Conservation (phyloP, 2,329 filamentous ascomycete genomes). For the Zymoseptoria pseudotritici region DNA sequence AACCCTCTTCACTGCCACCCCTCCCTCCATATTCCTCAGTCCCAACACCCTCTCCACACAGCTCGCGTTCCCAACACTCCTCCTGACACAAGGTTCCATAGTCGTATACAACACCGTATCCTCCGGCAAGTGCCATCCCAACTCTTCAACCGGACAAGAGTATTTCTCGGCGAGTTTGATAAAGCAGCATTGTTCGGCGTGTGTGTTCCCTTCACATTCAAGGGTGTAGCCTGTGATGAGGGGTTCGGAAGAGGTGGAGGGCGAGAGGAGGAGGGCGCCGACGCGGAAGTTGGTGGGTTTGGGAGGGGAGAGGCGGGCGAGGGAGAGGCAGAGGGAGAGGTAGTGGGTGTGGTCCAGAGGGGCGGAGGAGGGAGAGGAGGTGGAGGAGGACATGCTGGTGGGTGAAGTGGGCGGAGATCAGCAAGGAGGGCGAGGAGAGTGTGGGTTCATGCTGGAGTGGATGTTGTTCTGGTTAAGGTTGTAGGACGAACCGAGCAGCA, state of each 20-base stretch:
- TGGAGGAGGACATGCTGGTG: slow-evolving; percentile 4
- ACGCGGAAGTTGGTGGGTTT: slow-evolving; percentile 90
- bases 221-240: slow-evolving; percentile 83
- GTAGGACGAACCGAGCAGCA: too few relatives aligned
- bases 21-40: slow-evolving; percentile 39
- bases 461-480: too few relatives aligned
- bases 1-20: slow-evolving; percentile 61
- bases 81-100: slow-evolving; percentile 74
- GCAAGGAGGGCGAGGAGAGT: neutral
- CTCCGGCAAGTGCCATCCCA: slow-evolving; percentile 46
- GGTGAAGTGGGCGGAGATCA: neutral
- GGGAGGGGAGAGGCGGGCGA: slow-evolving; percentile 72
- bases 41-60: slow-evolving; percentile 73
- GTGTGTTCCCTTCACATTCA: slow-evolving; percentile 85
- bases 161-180: slow-evolving; percentile 53
- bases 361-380: neutral
- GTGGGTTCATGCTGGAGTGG: too few relatives aligned
- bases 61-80: slow-evolving; percentile 65
- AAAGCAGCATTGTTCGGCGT: slow-evolving; percentile 90
- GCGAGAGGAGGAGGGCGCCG: slow-evolving; percentile 64
- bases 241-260: slow-evolving; percentile 46
- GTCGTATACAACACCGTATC: slow-evolving; percentile 74
- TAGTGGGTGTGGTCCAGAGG: slow-evolving; percentile 31
- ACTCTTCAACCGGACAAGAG: slow-evolving; percentile 44
- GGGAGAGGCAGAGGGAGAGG: slow-evolving; percentile 65